A percentile compares a stretch with the other conserved stretches of the same genome.
Evolutionary conservation across 306 rosid genomes (phyloP).

Genomic region (Vigna nakashimae): DNA sequence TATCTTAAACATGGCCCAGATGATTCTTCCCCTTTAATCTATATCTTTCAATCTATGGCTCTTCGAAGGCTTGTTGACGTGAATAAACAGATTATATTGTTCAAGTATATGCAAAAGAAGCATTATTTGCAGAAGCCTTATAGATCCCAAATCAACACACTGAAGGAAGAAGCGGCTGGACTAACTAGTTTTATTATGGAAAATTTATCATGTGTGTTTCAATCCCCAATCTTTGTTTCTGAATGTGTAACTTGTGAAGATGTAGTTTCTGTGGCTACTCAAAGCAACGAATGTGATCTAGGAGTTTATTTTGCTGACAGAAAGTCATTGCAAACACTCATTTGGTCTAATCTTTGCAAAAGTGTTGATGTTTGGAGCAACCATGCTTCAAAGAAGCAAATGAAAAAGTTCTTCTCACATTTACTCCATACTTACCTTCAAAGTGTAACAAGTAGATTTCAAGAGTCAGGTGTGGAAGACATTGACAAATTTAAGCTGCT

Average conservation of each 20-base stretch:
- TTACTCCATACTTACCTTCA: slow-evolving; percentile 64
- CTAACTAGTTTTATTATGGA: slow-evolving; percentile 80
- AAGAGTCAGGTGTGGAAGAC: slow-evolving; percentile 42
- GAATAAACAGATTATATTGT: slow-evolving; percentile 70
- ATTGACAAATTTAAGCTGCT: slow-evolving; percentile 47
- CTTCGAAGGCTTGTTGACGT: slow-evolving; percentile 87
- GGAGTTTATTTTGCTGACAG: slow-evolving; percentile 56
- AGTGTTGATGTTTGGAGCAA: slow-evolving; percentile 81
- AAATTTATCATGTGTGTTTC: slow-evolving; percentile 58
- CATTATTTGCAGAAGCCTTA: slow-evolving; percentile 58
- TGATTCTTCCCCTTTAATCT: slow-evolving; percentile 65
- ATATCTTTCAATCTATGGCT: slow-evolving; percentile 75
- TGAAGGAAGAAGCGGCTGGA: slow-evolving; percentile 76
- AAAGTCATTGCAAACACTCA: slow-evolving; percentile 69
- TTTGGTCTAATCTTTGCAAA: slow-evolving; percentile 87
- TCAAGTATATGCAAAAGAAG: slow-evolving; percentile 66
- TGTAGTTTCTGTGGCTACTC: slow-evolving; percentile 46
- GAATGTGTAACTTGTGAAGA: slow-evolving; percentile 46
- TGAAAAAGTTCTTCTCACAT: slow-evolving; percentile 68
- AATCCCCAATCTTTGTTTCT: slow-evolving; percentile 48
- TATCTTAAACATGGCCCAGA: slow-evolving; percentile 50
- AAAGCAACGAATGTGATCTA: slow-evolving; percentile 63
- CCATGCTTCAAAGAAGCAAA: slow-evolving; percentile 75
- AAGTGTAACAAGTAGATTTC: slow-evolving; percentile 49
- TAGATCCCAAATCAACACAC: slow-evolving; percentile 53